Evolutionary conservation across 768 basidiomycete genomes (phyloP), one percentile per base, ranked within the genome.

Genomic region (Harrya chromipes): DNA sequence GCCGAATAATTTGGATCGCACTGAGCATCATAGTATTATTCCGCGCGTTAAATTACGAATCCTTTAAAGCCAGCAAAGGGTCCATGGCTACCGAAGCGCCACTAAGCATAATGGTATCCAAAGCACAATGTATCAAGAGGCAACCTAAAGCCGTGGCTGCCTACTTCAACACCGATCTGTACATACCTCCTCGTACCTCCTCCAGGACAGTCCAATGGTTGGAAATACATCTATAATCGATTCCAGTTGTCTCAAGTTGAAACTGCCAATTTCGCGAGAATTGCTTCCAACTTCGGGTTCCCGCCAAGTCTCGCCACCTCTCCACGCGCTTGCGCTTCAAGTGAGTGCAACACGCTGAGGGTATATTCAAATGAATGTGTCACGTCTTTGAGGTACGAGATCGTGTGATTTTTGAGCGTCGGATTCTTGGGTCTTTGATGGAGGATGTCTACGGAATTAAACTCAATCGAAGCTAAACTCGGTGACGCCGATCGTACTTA

Each of bases 311-410:
- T 70, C 19, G 58, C 62, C 14, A 97, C 81, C 67, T 97, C 93
- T 0, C 67, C 72, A 4, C 77, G 63, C 0, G 85, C 83, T 65
- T 92, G 89, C 11, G 57, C 61, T 55, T 90, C 86, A 14, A 98
- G 72, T 3, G 72, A 79, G 6, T 64, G 58, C 35, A 97, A 69
- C 1, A 95, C 91, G 0, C 70, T 67, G 7, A 83, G 70, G 0
- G 93, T 95, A 64, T 98, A 98, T 1, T 83, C 85, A 59, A 98
- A 97, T 0, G 93, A 94, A 40, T 80, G 77, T 0, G 94, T 97
- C 27, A 78, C 77, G 20, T 83, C 72, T 40, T 75, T 75, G 57
- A 98, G 81, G 63, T 94, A 94, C 16, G 77, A 69, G 47, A 98
- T 90, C 2, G 85, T 79, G 64, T 93, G 86, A 2, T 69, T 68